Evolutionary conservation across 495 filamentous ascomycete genomes (phyloP), one percentile per base, ranked within the genome.

Genomic region (Penicillium odoratum): DNA sequence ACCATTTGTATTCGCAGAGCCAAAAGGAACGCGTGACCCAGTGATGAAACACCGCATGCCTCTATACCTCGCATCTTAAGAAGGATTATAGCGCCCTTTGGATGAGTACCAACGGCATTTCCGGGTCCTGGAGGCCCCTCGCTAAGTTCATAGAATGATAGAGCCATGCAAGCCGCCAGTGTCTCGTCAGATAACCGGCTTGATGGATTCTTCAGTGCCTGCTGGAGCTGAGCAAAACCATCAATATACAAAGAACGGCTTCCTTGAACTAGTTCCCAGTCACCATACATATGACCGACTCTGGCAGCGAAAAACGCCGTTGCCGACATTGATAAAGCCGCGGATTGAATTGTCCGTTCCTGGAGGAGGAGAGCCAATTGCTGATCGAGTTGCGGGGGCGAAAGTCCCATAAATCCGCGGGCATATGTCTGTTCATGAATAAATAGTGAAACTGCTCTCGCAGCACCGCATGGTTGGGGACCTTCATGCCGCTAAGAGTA

Each of bases 291-390:
- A 18, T 18, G 47, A 33, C 47, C 47, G 7, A 49, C 47, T 49
- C 47, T 30, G 8, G 26, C 47, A 16, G 47, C 25, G 26, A 49
- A 49, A 7, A 49, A 49, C 3, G 47, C 47, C 28, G 29, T 49
- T 6, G 25, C 8, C 15, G 47, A 49, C 7, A 1, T 16, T 16
- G 31, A 28, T 33, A 33, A 18, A 15, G 29, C 47, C 8, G 47
- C n/a, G 7, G 47, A 49, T n/a, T 49, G 28, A 33, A 49, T 49
- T 33, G 47, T 26, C 8, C 15, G 31, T 33, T 28, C 47, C 10
- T 49, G 47, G 6, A 49, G 47, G 5, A 25, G 47, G 3, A 49
- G 26, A 49, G 47, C 47, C 47, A 49, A 49, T 49, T 49, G 11
- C 16, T 49, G 5, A 33, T 11, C 9, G 25, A 29, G 47, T 30